Conservation (phyloP, 805 yeast genomes). For the Jamesozyma lodderae region DNA sequence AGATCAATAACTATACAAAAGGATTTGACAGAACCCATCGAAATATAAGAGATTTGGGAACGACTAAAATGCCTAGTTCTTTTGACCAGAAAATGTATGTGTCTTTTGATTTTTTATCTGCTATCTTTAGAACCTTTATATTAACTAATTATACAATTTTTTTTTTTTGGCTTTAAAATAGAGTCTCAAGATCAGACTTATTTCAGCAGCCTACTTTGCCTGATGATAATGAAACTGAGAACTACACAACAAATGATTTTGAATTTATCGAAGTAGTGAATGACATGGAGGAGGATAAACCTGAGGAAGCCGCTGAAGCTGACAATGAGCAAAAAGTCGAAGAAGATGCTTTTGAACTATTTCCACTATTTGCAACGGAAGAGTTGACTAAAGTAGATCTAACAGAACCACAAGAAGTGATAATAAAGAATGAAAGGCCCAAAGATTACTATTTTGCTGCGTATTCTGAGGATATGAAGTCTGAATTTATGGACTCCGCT, state of each 20-base stretch:
- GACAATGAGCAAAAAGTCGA: slow-evolving; percentile 3
- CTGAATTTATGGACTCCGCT: slow-evolving; percentile 14
- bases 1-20: too few species aligned
- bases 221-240: not conserved
- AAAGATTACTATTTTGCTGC: slow-evolving; percentile 18
- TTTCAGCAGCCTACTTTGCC: not conserved
- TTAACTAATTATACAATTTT: too few species aligned
- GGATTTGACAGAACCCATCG: too few species aligned
- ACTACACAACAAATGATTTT: not conserved
- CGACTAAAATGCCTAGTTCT: not conserved
- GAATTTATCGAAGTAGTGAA: slow-evolving; percentile 3
- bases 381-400: slow-evolving; percentile 23
- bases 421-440: slow-evolving; percentile 18
- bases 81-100: slow-evolving; percentile 2
- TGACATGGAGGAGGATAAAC: not conserved
- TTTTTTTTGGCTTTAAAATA: not conserved
- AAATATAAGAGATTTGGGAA: too few species aligned
- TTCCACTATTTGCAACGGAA: slow-evolving; percentile 24
- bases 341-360: slow-evolving; percentile 23
- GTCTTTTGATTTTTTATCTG: too few species aligned
- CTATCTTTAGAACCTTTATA: not conserved
- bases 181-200: slow-evolving; percentile 5
- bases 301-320: slow-evolving; percentile 3
- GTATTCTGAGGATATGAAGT: slow-evolving; percentile 9
- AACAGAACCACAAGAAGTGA: slow-evolving; percentile 15